Conservation (phyloP, 495 filamentous ascomycete species). For the Daldinia caldariorum region DNA sequence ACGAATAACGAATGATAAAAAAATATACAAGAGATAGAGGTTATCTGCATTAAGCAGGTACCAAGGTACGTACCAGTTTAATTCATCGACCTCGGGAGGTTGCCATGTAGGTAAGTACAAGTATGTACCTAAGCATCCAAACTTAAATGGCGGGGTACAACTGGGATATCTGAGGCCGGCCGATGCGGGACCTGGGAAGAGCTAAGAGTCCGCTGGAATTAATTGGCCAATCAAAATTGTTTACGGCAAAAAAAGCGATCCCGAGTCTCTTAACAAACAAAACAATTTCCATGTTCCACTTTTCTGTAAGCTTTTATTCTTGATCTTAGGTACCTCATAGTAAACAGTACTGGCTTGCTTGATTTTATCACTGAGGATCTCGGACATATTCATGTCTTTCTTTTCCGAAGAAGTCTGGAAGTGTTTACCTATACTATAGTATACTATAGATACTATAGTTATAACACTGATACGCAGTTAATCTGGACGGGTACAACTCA, state of each 20-base stretch:
- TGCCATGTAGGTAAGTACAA: no score
- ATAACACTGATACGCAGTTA: neutral
- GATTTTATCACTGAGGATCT: constrained; percentile 1
- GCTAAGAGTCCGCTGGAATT: constrained; percentile 25
- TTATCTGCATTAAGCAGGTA: constrained; percentile 21
- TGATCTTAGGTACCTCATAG: no score
- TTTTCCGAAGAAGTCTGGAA: constrained; percentile 9
- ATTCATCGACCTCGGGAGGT: no score
- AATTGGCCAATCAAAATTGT: constrained; percentile 29
- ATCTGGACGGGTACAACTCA: no score
- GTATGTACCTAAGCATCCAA: neutral
- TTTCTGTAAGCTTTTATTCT: constrained; percentile 19
- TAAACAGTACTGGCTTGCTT: neutral
- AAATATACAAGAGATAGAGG: neutral
- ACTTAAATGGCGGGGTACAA: constrained; percentile 5
- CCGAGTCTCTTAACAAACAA: constrained; percentile 45
- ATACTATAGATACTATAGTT: no score
- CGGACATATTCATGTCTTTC: constrained; percentile 8
- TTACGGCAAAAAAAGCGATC: constrained; percentile 43
- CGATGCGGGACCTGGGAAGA: constrained; percentile 34
- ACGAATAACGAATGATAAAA: constrained; percentile 25
- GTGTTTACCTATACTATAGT: neutral
- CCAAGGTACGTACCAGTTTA: neutral
- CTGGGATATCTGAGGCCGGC: constrained; percentile 39
- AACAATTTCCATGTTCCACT: constrained; percentile 13